phyloP scores from a whole-genome alignment of 2,329 filamentous ascomycete species.

The Colletotrichum gigasporum region DNA sequence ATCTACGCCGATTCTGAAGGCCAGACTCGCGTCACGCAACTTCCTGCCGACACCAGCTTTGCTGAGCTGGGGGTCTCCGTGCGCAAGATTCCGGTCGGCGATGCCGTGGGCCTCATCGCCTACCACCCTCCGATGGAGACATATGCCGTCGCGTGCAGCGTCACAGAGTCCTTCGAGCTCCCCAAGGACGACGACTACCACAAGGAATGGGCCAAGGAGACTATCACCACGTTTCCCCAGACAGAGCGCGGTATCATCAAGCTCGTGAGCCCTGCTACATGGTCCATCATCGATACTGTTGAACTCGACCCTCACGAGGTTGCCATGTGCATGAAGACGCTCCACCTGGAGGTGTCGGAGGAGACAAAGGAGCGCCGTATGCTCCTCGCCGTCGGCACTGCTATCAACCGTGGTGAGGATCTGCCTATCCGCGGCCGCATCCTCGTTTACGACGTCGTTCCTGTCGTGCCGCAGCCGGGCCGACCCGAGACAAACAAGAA shows the following conservation, averaged over 20 bases:
- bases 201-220: slow-evolving; percentile 81
- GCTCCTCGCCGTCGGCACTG: slow-evolving; percentile 86
- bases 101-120: slow-evolving; percentile 77
- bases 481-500: slow-evolving; percentile 86
- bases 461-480: slow-evolving; percentile 89
- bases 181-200: slow-evolving; percentile 89
- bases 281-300: slow-evolving; percentile 81
- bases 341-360: slow-evolving; percentile 91
- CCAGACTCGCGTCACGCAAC: slow-evolving; percentile 76
- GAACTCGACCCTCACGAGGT: slow-evolving; percentile 79
- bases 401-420: slow-evolving; percentile 89
- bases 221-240: slow-evolving; percentile 70
- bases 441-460: slow-evolving; percentile 90
- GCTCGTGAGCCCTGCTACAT: slow-evolving; percentile 80
- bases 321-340: slow-evolving; percentile 82
- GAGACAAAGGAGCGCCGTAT: slow-evolving; percentile 86
- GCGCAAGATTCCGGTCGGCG: slow-evolving; percentile 73
- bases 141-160: slow-evolving; percentile 80
- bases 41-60: slow-evolving; percentile 74
- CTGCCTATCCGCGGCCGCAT: slow-evolving; percentile 85
- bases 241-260: slow-evolving; percentile 79
- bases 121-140: slow-evolving; percentile 80
- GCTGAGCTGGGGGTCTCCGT: slow-evolving; percentile 80
- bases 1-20: slow-evolving; percentile 81
- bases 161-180: slow-evolving; percentile 77